Evolutionary conservation across 2,329 filamentous ascomycete species (phyloP).

Genomic region (Colletotrichum endophyticum): DNA sequence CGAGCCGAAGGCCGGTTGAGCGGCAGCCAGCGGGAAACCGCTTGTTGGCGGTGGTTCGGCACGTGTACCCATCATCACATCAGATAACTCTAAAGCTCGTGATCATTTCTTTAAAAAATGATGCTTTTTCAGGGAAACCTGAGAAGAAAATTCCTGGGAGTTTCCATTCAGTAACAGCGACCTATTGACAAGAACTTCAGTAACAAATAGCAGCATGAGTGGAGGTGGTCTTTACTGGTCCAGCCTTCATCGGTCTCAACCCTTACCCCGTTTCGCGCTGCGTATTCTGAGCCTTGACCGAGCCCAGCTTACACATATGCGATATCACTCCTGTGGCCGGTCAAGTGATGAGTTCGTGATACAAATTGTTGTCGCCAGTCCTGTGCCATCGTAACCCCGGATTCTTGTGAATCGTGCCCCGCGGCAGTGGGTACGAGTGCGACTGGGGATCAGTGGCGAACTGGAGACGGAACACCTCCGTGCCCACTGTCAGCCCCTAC

Average conservation of each 20-base stretch:
- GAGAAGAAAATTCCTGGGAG: neutral
- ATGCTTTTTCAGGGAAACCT: neutral
- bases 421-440: neutral
- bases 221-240: neutral
- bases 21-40: neutral
- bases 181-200: neutral
- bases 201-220: neutral
- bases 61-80: neutral
- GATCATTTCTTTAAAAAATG: neutral
- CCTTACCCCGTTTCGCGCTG: neutral
- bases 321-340: neutral
- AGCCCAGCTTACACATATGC: neutral
- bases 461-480: neutral
- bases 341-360: neutral
- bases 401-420: neutral
- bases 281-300: neutral
- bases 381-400: neutral
- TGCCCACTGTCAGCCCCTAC: neutral
- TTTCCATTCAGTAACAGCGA: neutral
- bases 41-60: neutral
- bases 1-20: neutral
- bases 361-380: neutral
- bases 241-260: neutral
- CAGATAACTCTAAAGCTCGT: neutral
- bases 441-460: neutral